Base-by-base conservation (phyloP, 78 protist genomes). In the Corallochytrium limacisporum region DNA sequence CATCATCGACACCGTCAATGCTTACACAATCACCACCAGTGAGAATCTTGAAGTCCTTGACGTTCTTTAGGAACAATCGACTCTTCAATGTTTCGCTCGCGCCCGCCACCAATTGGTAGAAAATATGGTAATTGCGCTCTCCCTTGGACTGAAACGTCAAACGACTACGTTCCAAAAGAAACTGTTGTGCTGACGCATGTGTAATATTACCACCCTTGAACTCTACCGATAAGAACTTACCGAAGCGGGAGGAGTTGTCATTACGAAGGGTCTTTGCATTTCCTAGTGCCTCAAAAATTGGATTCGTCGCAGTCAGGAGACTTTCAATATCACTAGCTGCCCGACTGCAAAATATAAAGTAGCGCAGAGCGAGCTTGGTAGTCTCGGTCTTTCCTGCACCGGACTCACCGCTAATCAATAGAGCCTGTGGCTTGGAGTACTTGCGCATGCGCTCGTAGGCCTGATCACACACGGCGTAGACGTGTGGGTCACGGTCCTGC, bases 381-480 rank as follows among this genome's bases (percentile, higher is more conserved):
- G 91, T 82, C 48, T 86, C 97, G 8, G 96, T 91, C 75, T 87
- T 91, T 50, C 96, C 96, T 1, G 96, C 96, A 39, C 96, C 96
- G 28, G 88, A 81, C 62, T 89, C 95, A 24, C 94, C 94, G 33
- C 63, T 57, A n/a, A 57, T 57, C 63, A 57, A 24, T 22, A 16
- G 46, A 40, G 33, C 63, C 63, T 57, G 63, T 12, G 26, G 26
- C 63, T 57, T 20, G 26, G 38, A 15, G 28, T 10, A 10, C 15
- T 57, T 39, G 15, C 10, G 63, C 1, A 57, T 9, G 1, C 63
- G 42, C 26, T 20, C 20, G 42, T 57, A 28, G 10, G 63, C 63
- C 32, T 57, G 44, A 12, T 39, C 16, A 20, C 44, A 57, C 33
- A 57, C 13, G 38, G 63, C 63, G 42, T 57, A 57, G 16, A 24